Evolutionary conservation across 2,329 filamentous ascomycete genomes (phyloP).

Genomic region (Penicillium griseofulvum): DNA sequence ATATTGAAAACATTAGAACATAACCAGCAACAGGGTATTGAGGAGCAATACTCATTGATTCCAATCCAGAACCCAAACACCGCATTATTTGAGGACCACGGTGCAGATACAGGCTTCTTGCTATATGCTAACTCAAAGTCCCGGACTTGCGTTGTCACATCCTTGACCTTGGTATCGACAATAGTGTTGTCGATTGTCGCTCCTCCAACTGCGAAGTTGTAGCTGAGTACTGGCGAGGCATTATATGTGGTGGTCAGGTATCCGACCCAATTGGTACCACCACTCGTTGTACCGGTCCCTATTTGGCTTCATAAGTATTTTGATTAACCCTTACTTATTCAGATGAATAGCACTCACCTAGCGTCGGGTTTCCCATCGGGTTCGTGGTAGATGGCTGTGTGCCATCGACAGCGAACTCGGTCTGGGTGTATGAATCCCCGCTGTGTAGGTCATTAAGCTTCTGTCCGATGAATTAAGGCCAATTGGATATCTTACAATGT

Average conservation of each 20-base stretch:
- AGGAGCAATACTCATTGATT: conserved; percentile 30
- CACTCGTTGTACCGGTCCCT: conserved; percentile 48
- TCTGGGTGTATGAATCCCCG: conserved; percentile 61
- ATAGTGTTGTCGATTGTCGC: conserved; percentile 54
- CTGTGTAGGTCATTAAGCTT: conserved; percentile 27
- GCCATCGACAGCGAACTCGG: conserved; percentile 55
- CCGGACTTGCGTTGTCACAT: conserved; percentile 51
- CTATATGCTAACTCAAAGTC: conserved; percentile 44
- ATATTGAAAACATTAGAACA: not conserved
- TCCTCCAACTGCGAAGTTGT: conserved; percentile 56
- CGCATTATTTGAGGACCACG: conserved; percentile 26
- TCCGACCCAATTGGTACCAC: conserved; percentile 55
- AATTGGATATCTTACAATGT: conserved; percentile 37
- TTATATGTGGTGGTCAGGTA: conserved; percentile 51
- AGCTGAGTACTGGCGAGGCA: conserved; percentile 47
- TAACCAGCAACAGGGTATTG: not conserved
- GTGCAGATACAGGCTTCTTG: conserved; percentile 30
- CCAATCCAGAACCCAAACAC: conserved; percentile 37
- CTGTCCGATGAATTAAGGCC: not conserved
- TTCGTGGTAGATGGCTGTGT: conserved; percentile 53
- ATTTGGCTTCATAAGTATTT: conserved; percentile 24
- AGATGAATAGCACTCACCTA: conserved; percentile 15
- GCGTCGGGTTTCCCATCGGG: conserved; percentile 60
- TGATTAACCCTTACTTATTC: not conserved
- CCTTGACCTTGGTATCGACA: conserved; percentile 51